Evolutionary conservation across 2,329 filamentous ascomycete species (phyloP), one percentile per base, ranked within the genome.

Genomic region (Sodiomyces alkalinus): DNA sequence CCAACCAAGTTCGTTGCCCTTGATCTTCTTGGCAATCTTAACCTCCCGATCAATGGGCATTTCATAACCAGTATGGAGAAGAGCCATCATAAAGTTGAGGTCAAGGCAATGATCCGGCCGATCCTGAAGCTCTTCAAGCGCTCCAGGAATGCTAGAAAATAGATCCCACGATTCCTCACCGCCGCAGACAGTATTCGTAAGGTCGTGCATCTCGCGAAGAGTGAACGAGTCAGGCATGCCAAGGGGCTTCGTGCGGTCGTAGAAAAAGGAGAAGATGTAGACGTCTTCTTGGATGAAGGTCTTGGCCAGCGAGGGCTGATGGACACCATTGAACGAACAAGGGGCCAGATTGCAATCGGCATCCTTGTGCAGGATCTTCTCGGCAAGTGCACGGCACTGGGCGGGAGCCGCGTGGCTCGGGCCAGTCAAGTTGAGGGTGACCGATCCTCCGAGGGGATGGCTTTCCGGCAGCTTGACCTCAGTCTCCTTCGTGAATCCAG

Each of bases 191-290:
- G 77, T 78, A 39, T 74, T 64, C 0, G 90, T 74, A 12, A 96
- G 69, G 35, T 92, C 80, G 45, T 86, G 78, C 46, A 98, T 68
- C 60, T 98, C 90, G 27, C 76, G 71, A 19, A 98, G 62, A 1
- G 86, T 94, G 56, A 96, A 98, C 5, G 80, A 86, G 41, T 93
- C 85, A n/a, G 92, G 90, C 85, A 98, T 96, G 40, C 92, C 92
- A 8, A 98, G 72, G 4, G 85, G 82, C 51, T 81, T 71, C 15
- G 81, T 92, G 45, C 92, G 86, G 62, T 98, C 90, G 58, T 80
- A 94, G 59, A 98, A 98, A 68, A 92, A 98, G 17, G 82, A 92
- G 57, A 98, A 87, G 42, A 96, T 83, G 58, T 87, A 98, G 21
- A 96, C 73, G 44, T 94, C 86, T 55, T 96, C 87, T 37, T 68